Evolutionary conservation across 2,329 filamentous ascomycete genomes (phyloP), one percentile per base, ranked within the genome.

Genomic region (Dothideomycetes sp.): DNA sequence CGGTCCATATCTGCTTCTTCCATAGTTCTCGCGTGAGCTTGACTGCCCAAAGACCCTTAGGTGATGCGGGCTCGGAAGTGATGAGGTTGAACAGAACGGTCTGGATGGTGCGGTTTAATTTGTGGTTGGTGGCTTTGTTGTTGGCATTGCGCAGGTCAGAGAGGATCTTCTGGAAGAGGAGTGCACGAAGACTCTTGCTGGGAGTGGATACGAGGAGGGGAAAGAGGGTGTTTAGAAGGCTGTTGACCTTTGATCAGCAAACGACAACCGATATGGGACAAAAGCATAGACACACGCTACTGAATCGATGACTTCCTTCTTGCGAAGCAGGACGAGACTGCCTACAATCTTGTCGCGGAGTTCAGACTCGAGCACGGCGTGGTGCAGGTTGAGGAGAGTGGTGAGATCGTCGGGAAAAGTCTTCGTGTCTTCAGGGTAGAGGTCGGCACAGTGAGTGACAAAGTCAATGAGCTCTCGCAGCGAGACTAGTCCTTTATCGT

Each of bases 1-100:
- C 91, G 8, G 84, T 86, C 91, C 91, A 98, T 47, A 96, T 80
- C 52, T 95, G 88, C 34, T 89, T 76, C 63, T 88, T 94, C 91
- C 91, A 98, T 55, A 98, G 69, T 65, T 98, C 91, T 46, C 89
- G 75, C 3, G 88, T 94, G 47, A 98, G 75, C 62, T 95, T 95
- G 45, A 95, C 86, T 3, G 91, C 87, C 91, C 91, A 98, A 36
- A 98, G 72, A 3, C 84, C 86, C 54, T 94, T 91, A 1, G 84
- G 73, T 1, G 87, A 93, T 7, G 82, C 72, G 31, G 83, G 78
- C 59, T 98, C 89, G 3, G 83, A 84, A 12, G 84, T 85, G 33
- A 96, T 76, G 17, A 96, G 72, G 60, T 94, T 94, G 68, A 86
- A 94, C 19, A 96, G 75, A 10, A 93, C 85, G 3, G 84, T 93